Evolutionary conservation across 225 moss, liverwort and hornwort genomes (phyloP), one percentile per base, ranked within the genome.

Genomic region (Marchantia paleacea): DNA sequence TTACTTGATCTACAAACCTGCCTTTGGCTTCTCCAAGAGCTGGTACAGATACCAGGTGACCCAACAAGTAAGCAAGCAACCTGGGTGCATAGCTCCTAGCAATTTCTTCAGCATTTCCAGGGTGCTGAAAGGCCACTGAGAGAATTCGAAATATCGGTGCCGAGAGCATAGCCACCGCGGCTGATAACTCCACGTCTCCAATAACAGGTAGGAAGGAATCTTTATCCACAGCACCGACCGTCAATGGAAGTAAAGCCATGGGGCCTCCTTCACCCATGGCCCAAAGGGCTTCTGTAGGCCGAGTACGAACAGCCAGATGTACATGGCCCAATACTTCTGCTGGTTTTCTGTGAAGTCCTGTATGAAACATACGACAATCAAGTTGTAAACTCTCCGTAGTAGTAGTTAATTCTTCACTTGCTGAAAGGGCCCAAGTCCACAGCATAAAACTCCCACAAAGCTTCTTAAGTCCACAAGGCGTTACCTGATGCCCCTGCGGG

Each of bases 261-360:
- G 97, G 93, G 52, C 97, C 97, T 70, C 97, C 95, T 88, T 99
- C 97, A 55, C 93, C 97, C 95, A 95, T 93, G 76, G 97, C 97
- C 97, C 97, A 99, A 55, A 99, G 92, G 54, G 93, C 91, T 82
- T 99, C 95, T 50, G 88, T 85, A 12, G 97, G 93, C 87, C 97
- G 92, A 76, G 92, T 94, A 78, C 95, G 90, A 65, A 92, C 90
- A 85, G 97, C 95, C 81, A 99, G 88, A 76, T 91, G 90, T 28
- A 99, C 95, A 87, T 94, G 87, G n/a, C 97, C 97, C 85, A 99
- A 77, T 31, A 99, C 95, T 81, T 99, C 97, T 78, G 97, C 97
- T 64, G 97, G 90, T 90, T 92, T 99, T 80, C 95, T 91, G 83
- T 94, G 97, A 49, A 92, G 78, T 70, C 97, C 97, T 99, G 97